Conservation (phyloP, 345 rosid species). For the Orychophragmus violaceus region DNA sequence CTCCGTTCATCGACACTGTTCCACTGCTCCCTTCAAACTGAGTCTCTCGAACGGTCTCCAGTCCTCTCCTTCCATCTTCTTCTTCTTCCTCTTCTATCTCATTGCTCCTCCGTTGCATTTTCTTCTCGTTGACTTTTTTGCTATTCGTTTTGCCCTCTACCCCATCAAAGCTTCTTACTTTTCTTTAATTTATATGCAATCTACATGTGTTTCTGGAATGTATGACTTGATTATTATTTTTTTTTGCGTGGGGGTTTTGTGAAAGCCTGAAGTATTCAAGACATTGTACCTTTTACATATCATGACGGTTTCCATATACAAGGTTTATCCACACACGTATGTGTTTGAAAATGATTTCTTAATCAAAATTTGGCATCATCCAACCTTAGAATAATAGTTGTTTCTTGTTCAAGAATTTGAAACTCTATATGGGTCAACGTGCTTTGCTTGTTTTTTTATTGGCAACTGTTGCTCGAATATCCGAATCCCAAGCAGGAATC, state of each 20-base stretch:
- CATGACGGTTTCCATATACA: conserved; percentile 15
- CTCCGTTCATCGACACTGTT: conserved; percentile 41
- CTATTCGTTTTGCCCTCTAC: not conserved
- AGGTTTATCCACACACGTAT: conserved; percentile 6
- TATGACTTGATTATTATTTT: not conserved
- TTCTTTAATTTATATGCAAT: conserved; percentile 6
- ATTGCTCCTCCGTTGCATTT: conserved; percentile 16
- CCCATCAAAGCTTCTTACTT: not conserved
- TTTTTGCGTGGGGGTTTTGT: conserved; percentile 23
- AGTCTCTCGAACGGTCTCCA: conserved; percentile 25
- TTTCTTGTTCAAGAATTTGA: not conserved
- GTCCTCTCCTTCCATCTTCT: conserved; percentile 18
- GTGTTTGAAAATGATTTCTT: not conserved
- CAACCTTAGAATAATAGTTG: not conserved
- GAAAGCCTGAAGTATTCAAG: conserved; percentile 16
- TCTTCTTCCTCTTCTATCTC: conserved; percentile 34
- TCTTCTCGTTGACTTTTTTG: conserved; percentile 23
- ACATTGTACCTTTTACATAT: not conserved
- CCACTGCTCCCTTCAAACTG: conserved; percentile 40
- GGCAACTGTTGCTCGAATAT: conserved; percentile 20
- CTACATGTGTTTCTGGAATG: not conserved
- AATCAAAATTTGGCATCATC: not conserved
- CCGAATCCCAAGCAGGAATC: conserved; percentile 17
- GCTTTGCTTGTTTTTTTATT: conserved; percentile 16
- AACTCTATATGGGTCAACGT: conserved; percentile 7